Evolutionary conservation across 2,329 filamentous ascomycete species (phyloP).

Genomic region (Sporothrix curviconia): DNA sequence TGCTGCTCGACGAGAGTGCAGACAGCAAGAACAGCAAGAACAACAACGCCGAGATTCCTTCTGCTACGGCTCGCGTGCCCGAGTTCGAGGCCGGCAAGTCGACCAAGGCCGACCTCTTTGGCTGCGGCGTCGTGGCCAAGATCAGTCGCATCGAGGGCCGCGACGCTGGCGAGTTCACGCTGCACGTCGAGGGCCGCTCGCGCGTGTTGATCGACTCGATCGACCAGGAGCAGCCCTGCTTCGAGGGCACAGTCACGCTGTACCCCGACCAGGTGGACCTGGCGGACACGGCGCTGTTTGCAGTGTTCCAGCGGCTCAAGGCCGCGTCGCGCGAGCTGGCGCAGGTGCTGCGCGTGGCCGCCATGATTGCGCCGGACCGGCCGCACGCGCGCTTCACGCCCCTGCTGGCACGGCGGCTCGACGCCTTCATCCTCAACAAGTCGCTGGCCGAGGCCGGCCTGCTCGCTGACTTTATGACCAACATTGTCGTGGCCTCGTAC

Average conservation of each 20-base stretch:
- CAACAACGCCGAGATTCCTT: constrained; percentile 27
- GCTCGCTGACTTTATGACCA: constrained; percentile 94
- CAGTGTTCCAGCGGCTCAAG: constrained; percentile 75
- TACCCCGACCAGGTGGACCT: constrained; percentile 55
- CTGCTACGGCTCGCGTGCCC: constrained; percentile 31
- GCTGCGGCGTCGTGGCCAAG: constrained; percentile 73
- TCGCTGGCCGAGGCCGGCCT: constrained; percentile 74
- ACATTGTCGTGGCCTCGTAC: constrained; percentile 77
- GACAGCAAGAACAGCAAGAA: constrained; percentile 37
- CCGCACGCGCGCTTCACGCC: constrained; percentile 65
- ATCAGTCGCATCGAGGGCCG: constrained; percentile 72
- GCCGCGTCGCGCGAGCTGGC: constrained; percentile 79
- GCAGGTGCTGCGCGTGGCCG: constrained; percentile 74
- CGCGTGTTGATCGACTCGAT: constrained; percentile 70
- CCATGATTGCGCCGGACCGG: constrained; percentile 67
- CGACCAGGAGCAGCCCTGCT: constrained; percentile 72
- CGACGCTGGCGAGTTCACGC: constrained; percentile 66
- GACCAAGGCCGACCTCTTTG: constrained; percentile 68
- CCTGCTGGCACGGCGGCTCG: constrained; percentile 76
- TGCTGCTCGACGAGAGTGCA: constrained; percentile 62
- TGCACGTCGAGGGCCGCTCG: constrained; percentile 79
- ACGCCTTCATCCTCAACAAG: constrained; percentile 79
- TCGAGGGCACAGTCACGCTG: constrained; percentile 71
- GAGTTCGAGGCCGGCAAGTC: constrained; percentile 53
- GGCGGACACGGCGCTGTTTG: constrained; percentile 55